Conservation (phyloP, 2,329 filamentous ascomycete species). For the Metarhizium anisopliae region DNA sequence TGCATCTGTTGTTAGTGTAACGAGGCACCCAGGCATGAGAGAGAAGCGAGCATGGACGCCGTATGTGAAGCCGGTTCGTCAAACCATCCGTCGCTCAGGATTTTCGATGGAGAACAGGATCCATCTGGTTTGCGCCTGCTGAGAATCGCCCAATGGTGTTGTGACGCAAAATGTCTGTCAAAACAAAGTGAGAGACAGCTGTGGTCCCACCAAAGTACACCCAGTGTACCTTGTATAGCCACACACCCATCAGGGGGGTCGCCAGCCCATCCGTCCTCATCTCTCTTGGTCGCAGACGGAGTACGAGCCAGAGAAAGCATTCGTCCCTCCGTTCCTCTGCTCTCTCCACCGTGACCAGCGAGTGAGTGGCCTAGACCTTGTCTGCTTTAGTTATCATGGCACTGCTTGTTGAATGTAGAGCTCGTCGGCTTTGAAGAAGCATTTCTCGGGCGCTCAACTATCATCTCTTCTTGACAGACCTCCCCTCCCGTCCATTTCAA, state of each 20-base stretch:
- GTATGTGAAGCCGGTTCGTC: no score
- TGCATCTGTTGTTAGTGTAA: no score
- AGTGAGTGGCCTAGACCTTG: slow-evolving; percentile 1
- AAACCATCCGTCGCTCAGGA: neutral
- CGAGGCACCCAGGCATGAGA: no score
- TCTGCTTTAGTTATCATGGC: slow-evolving; percentile 4
- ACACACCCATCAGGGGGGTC: neutral
- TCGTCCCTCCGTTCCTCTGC: slow-evolving; percentile 6
- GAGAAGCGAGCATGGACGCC: no score
- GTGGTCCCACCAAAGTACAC: neutral
- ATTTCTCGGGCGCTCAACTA: neutral
- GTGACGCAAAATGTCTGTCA: neutral
- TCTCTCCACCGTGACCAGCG: slow-evolving; percentile 5
- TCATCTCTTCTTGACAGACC: neutral
- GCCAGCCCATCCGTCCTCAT: slow-evolving; percentile 2
- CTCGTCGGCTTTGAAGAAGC: slow-evolving; percentile 5
- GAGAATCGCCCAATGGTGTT: neutral
- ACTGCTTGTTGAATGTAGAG: neutral
- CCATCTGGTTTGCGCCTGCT: neutral
- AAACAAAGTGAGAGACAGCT: neutral
- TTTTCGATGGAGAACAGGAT: neutral
- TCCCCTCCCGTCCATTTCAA: neutral
- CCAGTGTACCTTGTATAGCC: neutral
- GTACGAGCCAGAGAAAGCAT: neutral
- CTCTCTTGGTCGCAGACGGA: no score